Evolutionary conservation across 148 eudicot species (phyloP).

Genomic region (Hydrangea macrophylla): DNA sequence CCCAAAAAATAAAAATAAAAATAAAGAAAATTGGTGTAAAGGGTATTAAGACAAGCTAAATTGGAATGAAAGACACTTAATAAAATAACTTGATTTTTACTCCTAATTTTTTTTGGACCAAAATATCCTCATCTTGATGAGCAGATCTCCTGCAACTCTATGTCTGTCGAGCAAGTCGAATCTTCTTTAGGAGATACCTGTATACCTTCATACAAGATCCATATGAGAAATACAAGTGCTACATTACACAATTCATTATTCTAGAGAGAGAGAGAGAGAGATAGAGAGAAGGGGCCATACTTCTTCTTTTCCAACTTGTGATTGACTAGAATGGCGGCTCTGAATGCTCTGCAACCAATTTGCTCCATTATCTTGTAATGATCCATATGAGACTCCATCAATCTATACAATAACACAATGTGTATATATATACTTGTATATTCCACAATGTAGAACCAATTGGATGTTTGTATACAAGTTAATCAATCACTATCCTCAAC

Average conservation of each 20-base stretch:
- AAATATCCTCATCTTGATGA: too few relatives aligned
- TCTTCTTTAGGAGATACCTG: conserved; percentile 94
- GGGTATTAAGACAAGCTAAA: too few relatives aligned
- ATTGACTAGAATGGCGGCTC: conserved; percentile 94
- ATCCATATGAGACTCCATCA: conserved; percentile 90
- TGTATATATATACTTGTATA: not conserved
- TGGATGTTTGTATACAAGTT: not conserved
- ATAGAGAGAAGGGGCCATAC: conserved; percentile 28
- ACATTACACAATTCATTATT: not conserved
- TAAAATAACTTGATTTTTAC: too few relatives aligned
- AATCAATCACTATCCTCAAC: not conserved
- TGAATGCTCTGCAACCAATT: conserved; percentile 97
- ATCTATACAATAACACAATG: not conserved
- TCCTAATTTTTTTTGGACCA: too few relatives aligned
- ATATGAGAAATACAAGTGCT: conserved; percentile 2
- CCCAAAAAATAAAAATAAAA: too few relatives aligned
- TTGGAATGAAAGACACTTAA: too few relatives aligned
- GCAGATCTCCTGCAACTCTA: conserved; percentile 98
- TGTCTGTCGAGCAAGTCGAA: conserved; percentile 94
- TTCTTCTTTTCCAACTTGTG: conserved; percentile 85
- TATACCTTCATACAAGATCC: conserved; percentile 4
- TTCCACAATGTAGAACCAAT: not conserved
- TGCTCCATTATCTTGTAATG: conserved; percentile 99
- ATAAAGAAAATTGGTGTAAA: too few relatives aligned
- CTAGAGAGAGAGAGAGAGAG: not conserved